Evolutionary conservation across 2,329 filamentous ascomycete species (phyloP).

Genomic region (Chrysoporthe puriensis): DNA sequence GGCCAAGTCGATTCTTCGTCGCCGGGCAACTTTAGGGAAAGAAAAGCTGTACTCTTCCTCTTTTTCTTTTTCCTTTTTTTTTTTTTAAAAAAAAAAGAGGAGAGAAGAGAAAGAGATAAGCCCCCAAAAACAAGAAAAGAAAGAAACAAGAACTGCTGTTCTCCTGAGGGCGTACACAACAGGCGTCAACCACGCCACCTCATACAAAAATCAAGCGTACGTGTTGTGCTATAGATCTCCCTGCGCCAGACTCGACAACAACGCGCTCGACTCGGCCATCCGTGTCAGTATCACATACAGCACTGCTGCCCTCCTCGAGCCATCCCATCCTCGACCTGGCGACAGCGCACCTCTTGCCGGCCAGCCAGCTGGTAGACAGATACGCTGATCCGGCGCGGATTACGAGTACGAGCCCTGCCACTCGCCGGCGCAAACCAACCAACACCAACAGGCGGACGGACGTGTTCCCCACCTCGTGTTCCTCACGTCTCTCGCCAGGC

Average conservation of each 20-base stretch:
- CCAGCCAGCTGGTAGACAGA: background rate
- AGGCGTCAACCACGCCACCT: background rate
- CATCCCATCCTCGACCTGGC: no score
- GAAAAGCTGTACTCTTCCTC: background rate
- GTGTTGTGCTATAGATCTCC: conserved; percentile 3
- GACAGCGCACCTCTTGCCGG: no score
- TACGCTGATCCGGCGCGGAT: background rate
- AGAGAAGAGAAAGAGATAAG: background rate
- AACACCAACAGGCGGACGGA: background rate
- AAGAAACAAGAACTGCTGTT: background rate
- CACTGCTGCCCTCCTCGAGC: background rate
- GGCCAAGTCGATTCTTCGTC: background rate
- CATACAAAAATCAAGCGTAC: background rate
- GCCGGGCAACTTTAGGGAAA: background rate
- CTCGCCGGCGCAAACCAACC: background rate
- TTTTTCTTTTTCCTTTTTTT: no score
- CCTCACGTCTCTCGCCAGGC: background rate
- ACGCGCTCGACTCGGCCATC: background rate
- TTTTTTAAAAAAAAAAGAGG: background rate
- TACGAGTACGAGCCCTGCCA: background rate
- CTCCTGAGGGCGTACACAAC: background rate
- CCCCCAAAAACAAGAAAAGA: background rate
- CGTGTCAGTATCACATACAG: background rate
- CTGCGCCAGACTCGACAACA: conserved; percentile 1
- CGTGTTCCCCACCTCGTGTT: background rate